phyloP scores from a whole-genome alignment of 257 asterid species.

The Voacanga thouarsii region DNA sequence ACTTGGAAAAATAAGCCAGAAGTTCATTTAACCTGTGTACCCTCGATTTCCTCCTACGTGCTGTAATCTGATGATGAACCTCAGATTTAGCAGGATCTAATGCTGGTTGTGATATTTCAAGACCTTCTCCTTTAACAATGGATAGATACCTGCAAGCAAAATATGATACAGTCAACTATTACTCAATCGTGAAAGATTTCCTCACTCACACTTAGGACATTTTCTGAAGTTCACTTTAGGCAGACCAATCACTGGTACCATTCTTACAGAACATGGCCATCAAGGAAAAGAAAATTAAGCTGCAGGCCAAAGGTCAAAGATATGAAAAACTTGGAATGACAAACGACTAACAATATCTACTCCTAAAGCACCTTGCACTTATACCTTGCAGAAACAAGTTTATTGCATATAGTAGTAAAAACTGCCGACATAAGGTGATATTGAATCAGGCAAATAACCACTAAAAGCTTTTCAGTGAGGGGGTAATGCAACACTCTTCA shows the following conservation, averaged over 20 bases:
- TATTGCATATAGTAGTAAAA: not conserved
- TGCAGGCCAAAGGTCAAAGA: not conserved
- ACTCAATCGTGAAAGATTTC: not conserved
- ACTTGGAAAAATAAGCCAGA: not conserved
- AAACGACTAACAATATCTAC: no score
- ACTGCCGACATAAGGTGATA: not conserved
- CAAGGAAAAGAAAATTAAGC: not conserved
- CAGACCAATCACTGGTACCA: not conserved
- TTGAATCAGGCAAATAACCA: not conserved
- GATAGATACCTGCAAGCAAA: slow-evolving; percentile 54
- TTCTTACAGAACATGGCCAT: no score
- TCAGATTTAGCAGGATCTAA: slow-evolving; percentile 58
- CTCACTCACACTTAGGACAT: not conserved
- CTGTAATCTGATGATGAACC: slow-evolving; percentile 73
- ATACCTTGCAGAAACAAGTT: not conserved
- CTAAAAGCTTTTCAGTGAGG: not conserved
- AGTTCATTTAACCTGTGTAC: slow-evolving; percentile 64
- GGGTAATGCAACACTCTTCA: not conserved
- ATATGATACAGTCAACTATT: not conserved
- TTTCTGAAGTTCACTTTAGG: not conserved
- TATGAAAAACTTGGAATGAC: not conserved
- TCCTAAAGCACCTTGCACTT: not conserved
- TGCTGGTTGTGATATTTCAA: slow-evolving; percentile 84
- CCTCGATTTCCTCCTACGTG: slow-evolving; percentile 49
- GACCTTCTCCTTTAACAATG: slow-evolving; percentile 68